Conservation (phyloP, 495 filamentous ascomycete species). For the Hypoxylon fuscum region DNA sequence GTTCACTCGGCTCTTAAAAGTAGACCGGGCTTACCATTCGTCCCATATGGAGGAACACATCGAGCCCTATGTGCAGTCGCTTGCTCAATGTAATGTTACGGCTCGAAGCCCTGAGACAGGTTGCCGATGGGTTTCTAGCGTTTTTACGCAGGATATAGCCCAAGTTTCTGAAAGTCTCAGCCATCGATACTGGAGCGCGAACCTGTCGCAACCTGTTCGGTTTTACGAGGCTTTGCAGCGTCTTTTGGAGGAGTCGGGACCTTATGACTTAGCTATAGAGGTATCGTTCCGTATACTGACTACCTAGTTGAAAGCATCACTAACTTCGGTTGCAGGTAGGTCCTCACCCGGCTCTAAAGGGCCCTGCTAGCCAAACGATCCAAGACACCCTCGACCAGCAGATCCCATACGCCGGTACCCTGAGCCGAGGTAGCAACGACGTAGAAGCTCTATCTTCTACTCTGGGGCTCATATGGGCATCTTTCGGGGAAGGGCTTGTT, state of each 20-base stretch:
- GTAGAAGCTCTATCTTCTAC: conserved; percentile 18
- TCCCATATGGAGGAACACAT: conserved; percentile 53
- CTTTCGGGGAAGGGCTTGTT: not conserved
- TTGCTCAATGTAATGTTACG: conserved; percentile 27
- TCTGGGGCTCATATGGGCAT: conserved; percentile 22
- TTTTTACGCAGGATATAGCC: conserved; percentile 22
- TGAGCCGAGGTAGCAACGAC: conserved; percentile 13
- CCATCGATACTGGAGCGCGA: conserved; percentile 54
- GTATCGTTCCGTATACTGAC: no score
- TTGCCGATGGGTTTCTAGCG: conserved; percentile 35
- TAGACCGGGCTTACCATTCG: conserved; percentile 67
- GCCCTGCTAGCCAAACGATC: conserved; percentile 41
- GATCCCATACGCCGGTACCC: conserved; percentile 40
- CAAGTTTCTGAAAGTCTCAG: conserved; percentile 29
- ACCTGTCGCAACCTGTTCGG: conserved; percentile 57
- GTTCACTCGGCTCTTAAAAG: conserved; percentile 53
- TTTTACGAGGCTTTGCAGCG: conserved; percentile 56
- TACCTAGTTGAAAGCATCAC: no score
- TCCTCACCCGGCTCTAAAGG: conserved; percentile 60
- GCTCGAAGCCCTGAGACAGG: not conserved
- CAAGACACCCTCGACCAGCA: conserved; percentile 8
- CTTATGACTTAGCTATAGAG: conserved; percentile 52
- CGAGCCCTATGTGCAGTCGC: conserved; percentile 43
- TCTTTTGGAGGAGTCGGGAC: not conserved
- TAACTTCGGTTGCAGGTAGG: no score